These are phyloP conservation scores for Saccharomycopsis fodiens DNA, from an alignment of 805 yeast species.

Conservation along the genomic window DNA sequence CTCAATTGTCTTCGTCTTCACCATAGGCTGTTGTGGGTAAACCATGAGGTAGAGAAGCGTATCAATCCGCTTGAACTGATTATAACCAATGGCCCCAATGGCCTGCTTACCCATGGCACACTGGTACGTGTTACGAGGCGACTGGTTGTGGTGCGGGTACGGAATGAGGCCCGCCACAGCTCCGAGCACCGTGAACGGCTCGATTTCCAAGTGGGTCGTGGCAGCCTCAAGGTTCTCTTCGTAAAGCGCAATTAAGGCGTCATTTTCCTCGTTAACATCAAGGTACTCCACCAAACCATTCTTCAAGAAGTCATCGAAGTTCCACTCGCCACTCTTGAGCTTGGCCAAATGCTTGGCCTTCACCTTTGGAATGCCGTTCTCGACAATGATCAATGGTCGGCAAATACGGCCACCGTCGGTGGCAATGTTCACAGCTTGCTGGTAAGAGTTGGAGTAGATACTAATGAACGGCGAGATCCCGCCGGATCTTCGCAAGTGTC, in stretches of 20 bases:
- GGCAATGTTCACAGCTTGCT: slow-evolving; percentile 90
- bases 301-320: slow-evolving; percentile 83
- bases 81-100: slow-evolving; percentile 98
- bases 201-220: slow-evolving; percentile 89
- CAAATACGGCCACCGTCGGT: slow-evolving; percentile 99
- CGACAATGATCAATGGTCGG: slow-evolving; percentile 88
- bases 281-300: slow-evolving; percentile 89
- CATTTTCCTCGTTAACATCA: slow-evolving; percentile 97
- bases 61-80: slow-evolving; percentile 92
- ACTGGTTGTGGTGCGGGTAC: slow-evolving; percentile 99
- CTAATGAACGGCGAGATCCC: slow-evolving; percentile 86
- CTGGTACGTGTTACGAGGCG: slow-evolving; percentile 98
- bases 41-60: slow-evolving; percentile 91
- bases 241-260: slow-evolving; percentile 83
- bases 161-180: slow-evolving; percentile 97
- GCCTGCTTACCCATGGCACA: slow-evolving; percentile 99
- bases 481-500: slow-evolving; percentile 76
- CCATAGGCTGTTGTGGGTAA: slow-evolving; percentile 99
- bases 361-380: slow-evolving; percentile 58
- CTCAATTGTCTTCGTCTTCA: slow-evolving; percentile 94
- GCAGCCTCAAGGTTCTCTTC: slow-evolving; percentile 48
- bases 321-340: slow-evolving; percentile 62
- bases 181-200: slow-evolving; percentile 86
- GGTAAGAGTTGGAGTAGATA: slow-evolving; percentile 83
- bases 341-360: slow-evolving; percentile 58